Base-by-base conservation (phyloP, 2,329 filamentous ascomycete genomes). In the Botrytis paeoniae region DNA sequence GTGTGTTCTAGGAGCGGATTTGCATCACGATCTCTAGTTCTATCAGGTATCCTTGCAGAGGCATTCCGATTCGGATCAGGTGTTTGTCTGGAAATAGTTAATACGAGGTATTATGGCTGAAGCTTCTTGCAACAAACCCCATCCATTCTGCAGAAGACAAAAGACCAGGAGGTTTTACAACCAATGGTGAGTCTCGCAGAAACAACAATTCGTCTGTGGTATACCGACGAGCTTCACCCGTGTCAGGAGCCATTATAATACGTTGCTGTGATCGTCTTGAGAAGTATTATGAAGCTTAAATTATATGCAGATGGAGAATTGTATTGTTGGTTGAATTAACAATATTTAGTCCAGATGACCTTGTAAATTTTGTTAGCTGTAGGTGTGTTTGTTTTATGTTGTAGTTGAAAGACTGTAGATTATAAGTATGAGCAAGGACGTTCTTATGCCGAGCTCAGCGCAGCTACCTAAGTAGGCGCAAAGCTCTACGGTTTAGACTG, bases 61-160 rank as follows among this genome's bases (percentile, higher is more conserved):
- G 29, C 32, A 64, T 79, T 80, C 75, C 80, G 79, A 74, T 77
- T 75, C 75, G 76, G 37, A 65, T 81, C 80, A 75, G 76, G 69
- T 41, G 77, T 74, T 74, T 77, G 73, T 74, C 79, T 81, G 61
- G 37, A 66, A 73, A 35, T 57, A 75, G 77, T 80, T 70, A 80
- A 75, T 68, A 35, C 48, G 35, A n/a, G 41, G 37, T 57, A 60
- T 51, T 32, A 29, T 29, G 48, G 48, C 51, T 57, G 65, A 63
- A n/a, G 16, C 22, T 57, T 62, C n/a, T 43, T 57, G 39, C 54
- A 73, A 73, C 79, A 75, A 86, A 97, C 92, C 95, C 94, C 94
- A 98, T 97, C 95, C 95, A 98, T 85, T 97, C 93, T 84, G 97
- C 94, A 76, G 92, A 88, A 39, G 94, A 92, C 76, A 94, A 95